phyloP scores from a whole-genome alignment of 139 green algal genomes.

The Asterochloris sp. region DNA sequence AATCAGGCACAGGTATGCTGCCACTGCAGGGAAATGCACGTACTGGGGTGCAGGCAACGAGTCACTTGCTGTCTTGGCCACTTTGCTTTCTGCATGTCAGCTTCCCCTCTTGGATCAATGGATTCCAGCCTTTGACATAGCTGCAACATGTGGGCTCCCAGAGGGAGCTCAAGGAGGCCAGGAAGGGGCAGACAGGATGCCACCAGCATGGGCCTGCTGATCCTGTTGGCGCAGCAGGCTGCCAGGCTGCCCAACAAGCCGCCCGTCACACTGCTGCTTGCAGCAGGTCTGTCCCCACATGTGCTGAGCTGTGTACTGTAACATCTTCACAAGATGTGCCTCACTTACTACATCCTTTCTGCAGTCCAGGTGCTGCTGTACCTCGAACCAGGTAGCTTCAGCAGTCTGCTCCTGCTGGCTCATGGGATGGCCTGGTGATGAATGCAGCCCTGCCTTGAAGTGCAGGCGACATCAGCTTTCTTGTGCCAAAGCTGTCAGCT shows the following conservation, averaged over 20 bases:
- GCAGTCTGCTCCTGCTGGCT: slow-evolving; percentile 22
- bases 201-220: slow-evolving; percentile 11
- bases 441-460: slow-evolving; percentile 39
- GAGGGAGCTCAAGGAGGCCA: too few relatives aligned
- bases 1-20: too few relatives aligned
- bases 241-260: slow-evolving; percentile 53
- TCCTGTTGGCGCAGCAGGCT: slow-evolving; percentile 46
- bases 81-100: too few relatives aligned
- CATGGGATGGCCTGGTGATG: slow-evolving; percentile 19
- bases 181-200: not conserved
- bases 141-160: too few relatives aligned
- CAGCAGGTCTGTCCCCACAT: slow-evolving; percentile 28
- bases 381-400: slow-evolving; percentile 18
- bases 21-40: too few relatives aligned
- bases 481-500: not conserved
- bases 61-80: too few relatives aligned
- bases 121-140: too few relatives aligned
- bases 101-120: too few relatives aligned
- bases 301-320: not conserved
- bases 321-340: not conserved
- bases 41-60: too few relatives aligned
- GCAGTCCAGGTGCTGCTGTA: slow-evolving; percentile 34
- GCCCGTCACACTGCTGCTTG: slow-evolving; percentile 58
- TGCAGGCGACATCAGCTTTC: slow-evolving; percentile 24
- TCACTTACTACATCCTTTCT: not conserved